Conservation (phyloP, 2,329 filamentous ascomycete species). For the Aureobasidium sp. region DNA sequence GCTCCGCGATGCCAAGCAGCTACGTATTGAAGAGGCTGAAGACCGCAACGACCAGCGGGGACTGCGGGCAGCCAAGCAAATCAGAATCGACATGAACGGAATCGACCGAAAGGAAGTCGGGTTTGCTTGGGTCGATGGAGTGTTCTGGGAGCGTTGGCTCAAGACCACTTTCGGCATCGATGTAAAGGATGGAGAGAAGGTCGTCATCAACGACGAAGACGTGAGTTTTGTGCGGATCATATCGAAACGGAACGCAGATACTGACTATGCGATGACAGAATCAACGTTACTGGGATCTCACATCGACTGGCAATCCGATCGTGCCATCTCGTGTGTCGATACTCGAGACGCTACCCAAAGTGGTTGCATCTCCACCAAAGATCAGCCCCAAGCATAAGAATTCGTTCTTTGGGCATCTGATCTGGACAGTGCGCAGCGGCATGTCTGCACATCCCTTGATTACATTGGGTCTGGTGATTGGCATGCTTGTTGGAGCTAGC, state of each 20-base stretch:
- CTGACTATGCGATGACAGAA: conserved; percentile 48
- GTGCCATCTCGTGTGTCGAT: conserved; percentile 84
- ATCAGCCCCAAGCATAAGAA: conserved; percentile 75
- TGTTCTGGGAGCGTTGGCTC: conserved; percentile 97
- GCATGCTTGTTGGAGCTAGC: conserved; percentile 33
- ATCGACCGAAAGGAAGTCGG: conserved; percentile 80
- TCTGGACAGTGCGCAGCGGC: conserved; percentile 42
- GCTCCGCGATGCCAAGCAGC: conserved; percentile 85
- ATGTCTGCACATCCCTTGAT: conserved; percentile 40
- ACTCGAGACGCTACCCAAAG: conserved; percentile 72
- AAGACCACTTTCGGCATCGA: conserved; percentile 91
- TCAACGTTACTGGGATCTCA: conserved; percentile 90
- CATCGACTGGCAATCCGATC: conserved; percentile 82
- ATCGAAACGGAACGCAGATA: conserved; percentile 22
- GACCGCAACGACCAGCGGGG: conserved; percentile 87
- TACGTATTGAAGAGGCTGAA: conserved; percentile 92
- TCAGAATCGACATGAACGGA: conserved; percentile 84
- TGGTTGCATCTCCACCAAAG: conserved; percentile 60
- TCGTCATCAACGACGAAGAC: conserved; percentile 96
- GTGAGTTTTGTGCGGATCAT: conserved; percentile 50
- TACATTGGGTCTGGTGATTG: conserved; percentile 49
- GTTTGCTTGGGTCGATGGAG: conserved; percentile 95
- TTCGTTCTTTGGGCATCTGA: conserved; percentile 62
- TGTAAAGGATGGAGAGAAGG: conserved; percentile 74
- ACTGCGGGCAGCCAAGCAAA: conserved; percentile 78